Evolutionary conservation across 331 rosid species (phyloP), one percentile per base, ranked within the genome.

Genomic region (Erythrophleum ivorense): DNA sequence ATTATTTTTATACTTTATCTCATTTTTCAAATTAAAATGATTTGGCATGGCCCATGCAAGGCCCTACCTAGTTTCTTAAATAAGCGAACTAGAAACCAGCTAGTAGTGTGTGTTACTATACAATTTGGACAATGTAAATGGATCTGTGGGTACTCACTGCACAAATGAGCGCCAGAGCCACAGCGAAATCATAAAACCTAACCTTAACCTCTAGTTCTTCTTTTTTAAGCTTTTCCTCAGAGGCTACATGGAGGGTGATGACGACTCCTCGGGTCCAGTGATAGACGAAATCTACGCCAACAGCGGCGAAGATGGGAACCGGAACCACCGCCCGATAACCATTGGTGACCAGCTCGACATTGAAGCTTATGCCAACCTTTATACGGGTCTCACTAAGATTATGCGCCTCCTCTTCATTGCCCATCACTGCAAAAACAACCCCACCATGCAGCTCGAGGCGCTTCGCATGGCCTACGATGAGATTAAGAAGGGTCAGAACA

Each of bases 391-490:
- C 2, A 92, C 99, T 9, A 96, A 96, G 95, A 90, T 94, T 86
- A 57, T 82, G 85, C 90, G 98, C 38, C 90, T 96, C 8, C 77
- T 94, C 9, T 96, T 94, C 89, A 90, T 94, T 58, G 99, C 98
- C 19, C 90, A 82, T 53, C 89, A 76, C 77, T 89, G 92, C 74
- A 88, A 77, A 29, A 67, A 78, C 85, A 84, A 88, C 88, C 75
- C 87, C 8, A 38, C 95, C 38, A 82, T 91, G 91, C 91, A 91
- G 85, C 83, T 94, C 15, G 99, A 96, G 59, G 97, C 98, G 41
- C 97, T 96, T 75, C 94, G 99, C 31, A 91, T 96, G 94, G 99
- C 97, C 7, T 92, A 89, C 82, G 97, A 94, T 19, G 99, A 94
- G 88, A 91, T 96, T 80, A 94, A 94, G 95, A 96, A 96, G 89